Evolutionary conservation across 345 rosid species (phyloP).

Genomic region (Eucalyptus fibrosa): DNA sequence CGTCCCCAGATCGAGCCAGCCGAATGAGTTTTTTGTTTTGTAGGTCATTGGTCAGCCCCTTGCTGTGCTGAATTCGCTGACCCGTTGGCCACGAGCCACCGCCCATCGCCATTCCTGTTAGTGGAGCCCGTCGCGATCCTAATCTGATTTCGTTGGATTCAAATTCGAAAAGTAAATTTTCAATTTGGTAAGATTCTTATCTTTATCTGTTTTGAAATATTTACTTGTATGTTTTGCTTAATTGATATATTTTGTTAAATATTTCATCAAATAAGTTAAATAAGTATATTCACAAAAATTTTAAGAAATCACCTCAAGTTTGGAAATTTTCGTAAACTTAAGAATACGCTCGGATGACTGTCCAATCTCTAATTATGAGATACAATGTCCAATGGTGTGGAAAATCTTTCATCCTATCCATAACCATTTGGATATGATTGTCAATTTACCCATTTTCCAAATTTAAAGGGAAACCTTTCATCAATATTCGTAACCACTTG

Average conservation of each 20-base stretch:
- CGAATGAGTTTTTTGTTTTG: neutral
- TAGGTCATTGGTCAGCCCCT: neutral
- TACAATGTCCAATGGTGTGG: neutral
- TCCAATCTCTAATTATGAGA: neutral
- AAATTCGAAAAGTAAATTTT: constrained; percentile 7
- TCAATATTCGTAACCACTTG: too few species aligned
- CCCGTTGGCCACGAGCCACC: neutral
- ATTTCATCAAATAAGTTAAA: too few species aligned
- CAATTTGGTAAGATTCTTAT: neutral
- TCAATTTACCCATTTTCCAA: too few species aligned
- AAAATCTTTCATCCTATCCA: too few species aligned
- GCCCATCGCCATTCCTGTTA: too few species aligned
- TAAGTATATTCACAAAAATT: neutral
- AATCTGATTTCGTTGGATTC: neutral
- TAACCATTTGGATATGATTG: too few species aligned
- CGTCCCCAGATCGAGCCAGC: neutral
- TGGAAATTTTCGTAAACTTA: neutral
- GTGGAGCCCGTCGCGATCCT: too few species aligned
- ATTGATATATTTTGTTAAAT: neutral
- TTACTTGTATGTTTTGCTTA: neutral
- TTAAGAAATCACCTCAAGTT: neutral
- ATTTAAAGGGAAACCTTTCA: too few species aligned
- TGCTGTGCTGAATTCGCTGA: neutral
- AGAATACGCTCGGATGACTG: neutral
- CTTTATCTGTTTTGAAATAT: neutral